These are phyloP conservation scores for Lachnellula hyalina DNA, from an alignment of 2,329 filamentous ascomycete species.

Conservation along the genomic window DNA sequence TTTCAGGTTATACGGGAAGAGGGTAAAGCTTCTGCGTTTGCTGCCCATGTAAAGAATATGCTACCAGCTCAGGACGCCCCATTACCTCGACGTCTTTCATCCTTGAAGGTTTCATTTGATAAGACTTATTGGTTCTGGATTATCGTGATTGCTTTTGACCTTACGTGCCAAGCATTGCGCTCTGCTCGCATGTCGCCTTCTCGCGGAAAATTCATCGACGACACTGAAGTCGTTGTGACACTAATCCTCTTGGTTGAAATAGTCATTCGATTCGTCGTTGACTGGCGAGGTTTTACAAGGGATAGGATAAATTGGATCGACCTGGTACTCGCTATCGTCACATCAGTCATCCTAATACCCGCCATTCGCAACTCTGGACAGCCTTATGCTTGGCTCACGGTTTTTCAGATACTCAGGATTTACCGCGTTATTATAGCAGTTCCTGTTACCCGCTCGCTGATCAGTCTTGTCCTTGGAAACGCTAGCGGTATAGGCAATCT, in stretches of 20 bases:
- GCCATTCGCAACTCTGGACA: slow-evolving; percentile 66
- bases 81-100: slow-evolving; percentile 36
- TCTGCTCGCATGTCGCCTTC: slow-evolving; percentile 67
- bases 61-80: slow-evolving; percentile 28
- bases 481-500: slow-evolving; percentile 87
- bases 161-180: slow-evolving; percentile 73
- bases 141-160: slow-evolving; percentile 68
- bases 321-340: slow-evolving; percentile 72
- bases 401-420: slow-evolving; percentile 88
- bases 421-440: slow-evolving; percentile 91
- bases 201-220: slow-evolving; percentile 60
- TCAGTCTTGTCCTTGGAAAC: slow-evolving; percentile 84
- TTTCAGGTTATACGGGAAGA: slow-evolving; percentile 98
- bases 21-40: slow-evolving; percentile 89
- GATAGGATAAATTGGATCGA: slow-evolving; percentile 75
- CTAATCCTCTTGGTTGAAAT: slow-evolving; percentile 78
- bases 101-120: slow-evolving; percentile 67
- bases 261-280: slow-evolving; percentile 65
- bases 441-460: slow-evolving; percentile 79
- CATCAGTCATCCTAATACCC: slow-evolving; percentile 80
- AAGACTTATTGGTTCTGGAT: slow-evolving; percentile 77
- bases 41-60: slow-evolving; percentile 55
- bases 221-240: slow-evolving; percentile 71
- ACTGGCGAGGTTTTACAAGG: slow-evolving; percentile 76
- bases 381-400: slow-evolving; percentile 78